Conservation (phyloP, 176 grass and related monocot genomes). For the Elymus sibiricus region DNA sequence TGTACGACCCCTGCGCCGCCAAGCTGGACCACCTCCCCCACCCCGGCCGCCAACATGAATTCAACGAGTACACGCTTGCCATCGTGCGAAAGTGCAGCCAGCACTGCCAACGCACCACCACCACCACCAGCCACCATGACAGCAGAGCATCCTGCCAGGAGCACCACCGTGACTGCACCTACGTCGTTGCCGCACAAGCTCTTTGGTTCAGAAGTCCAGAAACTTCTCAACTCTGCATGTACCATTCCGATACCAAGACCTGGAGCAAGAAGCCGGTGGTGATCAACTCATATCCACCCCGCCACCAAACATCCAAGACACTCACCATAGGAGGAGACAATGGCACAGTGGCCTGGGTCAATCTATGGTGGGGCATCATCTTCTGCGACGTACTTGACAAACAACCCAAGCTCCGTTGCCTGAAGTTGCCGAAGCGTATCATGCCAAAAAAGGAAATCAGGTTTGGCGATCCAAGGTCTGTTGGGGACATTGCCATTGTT, state of each 20-base stretch:
- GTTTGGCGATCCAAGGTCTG: no score
- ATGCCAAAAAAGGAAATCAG: no score
- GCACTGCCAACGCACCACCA: background rate
- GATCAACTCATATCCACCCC: background rate
- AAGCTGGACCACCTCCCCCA: no score
- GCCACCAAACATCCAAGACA: background rate
- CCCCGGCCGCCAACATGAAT: no score
- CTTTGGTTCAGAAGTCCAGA: rapidly evolving
- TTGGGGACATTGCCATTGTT: no score
- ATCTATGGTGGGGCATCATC: background rate
- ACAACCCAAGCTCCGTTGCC: no score
- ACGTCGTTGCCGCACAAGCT: background rate
- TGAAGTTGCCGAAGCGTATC: no score
- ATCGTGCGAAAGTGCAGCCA: slow-evolving; percentile 11
- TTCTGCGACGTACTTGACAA: no score
- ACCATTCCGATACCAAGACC: background rate
- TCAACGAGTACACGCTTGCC: no score
- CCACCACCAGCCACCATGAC: background rate
- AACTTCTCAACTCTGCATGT: background rate
- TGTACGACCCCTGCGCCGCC: no score
- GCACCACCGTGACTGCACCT: background rate
- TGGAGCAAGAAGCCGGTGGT: background rate
- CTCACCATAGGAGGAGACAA: background rate
- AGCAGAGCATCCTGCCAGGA: background rate
- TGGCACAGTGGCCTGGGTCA: background rate